Percentiles rank a stretch among this genome's conserved stretches.
Evolutionary conservation across 2,329 filamentous ascomycete species (phyloP).

Genomic region (Pseudogymnoascus destructans): DNA sequence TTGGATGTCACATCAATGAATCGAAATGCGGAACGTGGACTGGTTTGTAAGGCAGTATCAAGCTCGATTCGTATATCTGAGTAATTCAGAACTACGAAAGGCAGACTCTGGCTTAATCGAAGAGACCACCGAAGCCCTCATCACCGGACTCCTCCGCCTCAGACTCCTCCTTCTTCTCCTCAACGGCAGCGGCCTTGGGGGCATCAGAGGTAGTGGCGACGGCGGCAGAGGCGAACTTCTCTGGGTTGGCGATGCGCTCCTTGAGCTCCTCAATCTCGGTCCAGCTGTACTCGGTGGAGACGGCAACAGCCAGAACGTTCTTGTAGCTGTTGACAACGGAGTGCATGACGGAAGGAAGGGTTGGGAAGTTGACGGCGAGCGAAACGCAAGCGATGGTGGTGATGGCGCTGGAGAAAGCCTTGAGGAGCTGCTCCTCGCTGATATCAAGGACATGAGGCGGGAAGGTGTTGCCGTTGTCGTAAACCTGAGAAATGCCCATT

Average conservation of each 20-base stretch:
- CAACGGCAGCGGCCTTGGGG: conserved; percentile 38
- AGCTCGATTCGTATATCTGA: background rate
- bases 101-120: conserved; percentile 36
- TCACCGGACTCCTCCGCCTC: conserved; percentile 54
- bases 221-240: conserved; percentile 78
- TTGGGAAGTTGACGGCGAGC: conserved; percentile 88
- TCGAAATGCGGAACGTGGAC: background rate
- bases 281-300: conserved; percentile 88
- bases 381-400: conserved; percentile 81
- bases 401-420: conserved; percentile 68
- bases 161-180: conserved; percentile 51
- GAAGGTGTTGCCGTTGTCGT: conserved; percentile 95
- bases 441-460: conserved; percentile 77
- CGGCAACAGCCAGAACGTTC: conserved; percentile 80
- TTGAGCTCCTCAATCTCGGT: conserved; percentile 94
- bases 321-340: conserved; percentile 96
- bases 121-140: conserved; percentile 63
- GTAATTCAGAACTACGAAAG: background rate
- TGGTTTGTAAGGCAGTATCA: background rate
- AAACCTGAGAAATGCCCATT: conserved; percentile 92
- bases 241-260: conserved; percentile 98
- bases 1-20: conserved; percentile 3
- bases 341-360: conserved; percentile 91
- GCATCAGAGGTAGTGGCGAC: conserved; percentile 46
- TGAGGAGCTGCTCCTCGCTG: conserved; percentile 84